Evolutionary conservation across 2,329 filamentous ascomycete genomes (phyloP).

Genomic region (Xylaria sp.): DNA sequence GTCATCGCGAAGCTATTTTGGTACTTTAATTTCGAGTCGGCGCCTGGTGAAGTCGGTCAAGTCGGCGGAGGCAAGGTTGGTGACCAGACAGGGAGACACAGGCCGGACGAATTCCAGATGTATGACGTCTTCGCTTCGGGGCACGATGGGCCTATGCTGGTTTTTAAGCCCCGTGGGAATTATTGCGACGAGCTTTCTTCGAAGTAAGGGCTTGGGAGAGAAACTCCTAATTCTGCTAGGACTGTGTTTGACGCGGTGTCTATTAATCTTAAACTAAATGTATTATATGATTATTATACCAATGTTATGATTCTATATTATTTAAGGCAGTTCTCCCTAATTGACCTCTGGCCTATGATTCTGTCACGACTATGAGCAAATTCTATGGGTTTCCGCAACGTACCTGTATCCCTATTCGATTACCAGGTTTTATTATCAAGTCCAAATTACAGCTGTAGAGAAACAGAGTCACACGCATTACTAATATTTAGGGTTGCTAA

Average conservation of each 20-base stretch:
- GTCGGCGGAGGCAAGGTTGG: constrained; percentile 34
- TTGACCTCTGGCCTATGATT: too few relatives aligned
- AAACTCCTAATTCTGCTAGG: not conserved
- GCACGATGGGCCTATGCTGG: constrained; percentile 35
- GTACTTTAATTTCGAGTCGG: constrained; percentile 39
- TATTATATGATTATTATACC: not conserved
- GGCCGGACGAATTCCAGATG: constrained; percentile 36
- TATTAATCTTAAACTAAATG: not conserved
- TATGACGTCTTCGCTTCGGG: constrained; percentile 37
- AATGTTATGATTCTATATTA: too few relatives aligned
- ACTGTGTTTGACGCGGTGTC: not conserved
- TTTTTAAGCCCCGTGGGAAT: constrained; percentile 33
- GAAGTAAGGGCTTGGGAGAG: too few relatives aligned
- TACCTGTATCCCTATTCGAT: too few relatives aligned
- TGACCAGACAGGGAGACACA: constrained; percentile 27
- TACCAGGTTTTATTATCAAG: too few relatives aligned
- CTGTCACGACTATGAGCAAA: too few relatives aligned
- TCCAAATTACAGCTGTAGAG: too few relatives aligned
- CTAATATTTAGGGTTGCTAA: too few relatives aligned
- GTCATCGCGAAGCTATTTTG: constrained; percentile 36
- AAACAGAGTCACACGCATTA: too few relatives aligned
- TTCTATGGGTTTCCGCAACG: too few relatives aligned
- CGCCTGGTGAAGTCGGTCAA: constrained; percentile 32
- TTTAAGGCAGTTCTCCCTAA: too few relatives aligned
- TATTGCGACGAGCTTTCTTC: constrained; percentile 15